Evolutionary conservation across 2,329 filamentous ascomycete species (phyloP).

Genomic region (Incumbomyces delicatus): DNA sequence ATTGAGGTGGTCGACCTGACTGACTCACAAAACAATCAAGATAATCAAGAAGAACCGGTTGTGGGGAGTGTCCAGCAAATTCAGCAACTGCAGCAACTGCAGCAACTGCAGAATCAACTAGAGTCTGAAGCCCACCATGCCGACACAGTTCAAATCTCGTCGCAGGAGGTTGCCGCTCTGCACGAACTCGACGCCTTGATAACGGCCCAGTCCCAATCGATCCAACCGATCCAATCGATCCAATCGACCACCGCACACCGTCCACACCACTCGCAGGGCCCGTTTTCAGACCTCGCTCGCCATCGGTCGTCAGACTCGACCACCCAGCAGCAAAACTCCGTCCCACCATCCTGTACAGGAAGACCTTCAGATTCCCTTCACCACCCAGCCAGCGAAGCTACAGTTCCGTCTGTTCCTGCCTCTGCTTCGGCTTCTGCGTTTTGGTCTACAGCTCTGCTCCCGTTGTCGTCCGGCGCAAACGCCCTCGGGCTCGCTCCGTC

Average conservation of each 20-base stretch:
- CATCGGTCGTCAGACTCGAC: too few relatives aligned
- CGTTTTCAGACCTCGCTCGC: not conserved
- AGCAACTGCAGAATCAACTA: not conserved
- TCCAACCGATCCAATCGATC: not conserved
- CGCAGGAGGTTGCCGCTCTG: not conserved
- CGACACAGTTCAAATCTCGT: not conserved
- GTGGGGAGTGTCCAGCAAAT: not conserved
- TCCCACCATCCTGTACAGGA: too few relatives aligned
- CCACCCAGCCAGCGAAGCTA: too few relatives aligned
- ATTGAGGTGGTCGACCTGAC: conserved; percentile 4
- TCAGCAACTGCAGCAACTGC: not conserved
- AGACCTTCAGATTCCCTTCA: too few relatives aligned
- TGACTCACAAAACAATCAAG: not conserved
- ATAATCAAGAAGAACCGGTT: not conserved
- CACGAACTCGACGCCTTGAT: not conserved
- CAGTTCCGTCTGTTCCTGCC: too few relatives aligned
- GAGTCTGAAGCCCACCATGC: too few relatives aligned
- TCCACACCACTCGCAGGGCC: not conserved
- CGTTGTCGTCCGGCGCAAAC: not conserved
- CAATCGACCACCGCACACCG: not conserved
- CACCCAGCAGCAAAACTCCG: not conserved
- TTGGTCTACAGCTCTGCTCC: not conserved
- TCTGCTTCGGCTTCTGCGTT: not conserved
- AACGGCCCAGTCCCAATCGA: too few relatives aligned
- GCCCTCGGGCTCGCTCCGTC: not conserved